Percentiles rank a stretch among this genome's conserved stretches.
Conservation (phyloP, 192 early-diverging fungal genomes). For the Neocallimastix lanati region DNA sequence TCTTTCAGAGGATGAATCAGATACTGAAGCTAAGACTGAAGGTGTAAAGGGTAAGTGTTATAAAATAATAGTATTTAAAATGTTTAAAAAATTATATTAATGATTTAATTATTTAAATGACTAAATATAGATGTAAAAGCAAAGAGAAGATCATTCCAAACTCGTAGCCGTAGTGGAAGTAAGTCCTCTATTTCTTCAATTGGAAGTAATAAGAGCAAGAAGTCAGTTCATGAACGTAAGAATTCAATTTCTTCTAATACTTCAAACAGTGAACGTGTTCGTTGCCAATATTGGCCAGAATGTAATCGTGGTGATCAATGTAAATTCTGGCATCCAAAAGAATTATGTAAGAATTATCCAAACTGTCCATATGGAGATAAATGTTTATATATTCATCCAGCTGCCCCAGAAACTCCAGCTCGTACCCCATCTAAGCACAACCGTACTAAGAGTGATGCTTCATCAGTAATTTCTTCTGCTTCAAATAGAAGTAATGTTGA, state of each 20-base stretch:
- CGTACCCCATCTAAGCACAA: not conserved
- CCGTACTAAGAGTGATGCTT: not conserved
- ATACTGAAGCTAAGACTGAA: not conserved
- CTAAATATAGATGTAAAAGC: not conserved
- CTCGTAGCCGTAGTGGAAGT: not conserved
- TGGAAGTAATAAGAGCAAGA: not conserved
- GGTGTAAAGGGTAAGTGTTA: too few species aligned
- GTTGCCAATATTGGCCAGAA: not conserved
- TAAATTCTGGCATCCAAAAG: not conserved
- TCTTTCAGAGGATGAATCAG: not conserved
- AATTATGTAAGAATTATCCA: not conserved
- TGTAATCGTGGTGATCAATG: not conserved
- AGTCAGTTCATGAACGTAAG: not conserved
- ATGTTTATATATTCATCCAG: not conserved
- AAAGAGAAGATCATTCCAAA: not conserved
- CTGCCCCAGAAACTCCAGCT: not conserved
- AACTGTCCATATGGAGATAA: not conserved
- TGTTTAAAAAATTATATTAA: not conserved
- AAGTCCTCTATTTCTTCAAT: not conserved
- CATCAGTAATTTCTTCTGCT: not conserved
- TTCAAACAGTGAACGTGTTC: not conserved
- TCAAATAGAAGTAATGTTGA: not conserved
- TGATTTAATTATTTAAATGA: not conserved
- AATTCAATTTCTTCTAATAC: not conserved
- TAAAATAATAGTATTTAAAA: not conserved